Base-by-base conservation (phyloP, 495 filamentous ascomycete species). In the Penicillium flavigenum region DNA sequence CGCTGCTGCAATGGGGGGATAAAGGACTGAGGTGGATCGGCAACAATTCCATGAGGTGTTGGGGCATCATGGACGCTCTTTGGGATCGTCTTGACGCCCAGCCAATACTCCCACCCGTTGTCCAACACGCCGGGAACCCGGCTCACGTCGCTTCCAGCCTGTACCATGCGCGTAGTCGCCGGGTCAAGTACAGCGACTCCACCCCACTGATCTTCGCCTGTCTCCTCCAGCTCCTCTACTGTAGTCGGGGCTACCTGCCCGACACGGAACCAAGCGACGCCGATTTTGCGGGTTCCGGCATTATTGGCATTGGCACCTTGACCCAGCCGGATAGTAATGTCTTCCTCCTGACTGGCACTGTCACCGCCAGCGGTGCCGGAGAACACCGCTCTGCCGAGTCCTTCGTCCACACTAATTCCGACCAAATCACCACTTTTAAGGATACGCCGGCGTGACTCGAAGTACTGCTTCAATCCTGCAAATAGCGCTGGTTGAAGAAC, bases 231-330 rank as follows among this genome's bases (percentile, higher is more conserved):
- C n/a, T 86, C 81, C 63, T 83, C 84, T 32, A 82, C 63, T 4
- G 78, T 60, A 14, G 53, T 72, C n/a, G 79, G 76, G 24, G 83
- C 77, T 45, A 94, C 85, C 60, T 88, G 87, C 16, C 88, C 86
- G 32, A 97, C 85, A 48, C 81, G 86, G 72, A 96, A 97, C 93
- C 94, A 98, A 5, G 88, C 92, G 39, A 95, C 87, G 17, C 84
- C 88, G 36, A 77, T 67, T 50, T 78, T 78, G 38, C 68, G 74
- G 31, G 67, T 59, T 14, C 63, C 63, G 26, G 60, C 54, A 4
- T 55, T 62, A 34, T 64, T 65, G 3, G 56, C 12, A n/a, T 64
- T 61, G 2, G 59, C 54, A 3, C 73, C 72, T 36, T 73, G 60
- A 63, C 74, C 64, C 78, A 77, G 17, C 73, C 79, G 47, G 77